phyloP scores from a whole-genome alignment of 495 filamentous ascomycete genomes.

The Polyplosphaeria fusca region DNA sequence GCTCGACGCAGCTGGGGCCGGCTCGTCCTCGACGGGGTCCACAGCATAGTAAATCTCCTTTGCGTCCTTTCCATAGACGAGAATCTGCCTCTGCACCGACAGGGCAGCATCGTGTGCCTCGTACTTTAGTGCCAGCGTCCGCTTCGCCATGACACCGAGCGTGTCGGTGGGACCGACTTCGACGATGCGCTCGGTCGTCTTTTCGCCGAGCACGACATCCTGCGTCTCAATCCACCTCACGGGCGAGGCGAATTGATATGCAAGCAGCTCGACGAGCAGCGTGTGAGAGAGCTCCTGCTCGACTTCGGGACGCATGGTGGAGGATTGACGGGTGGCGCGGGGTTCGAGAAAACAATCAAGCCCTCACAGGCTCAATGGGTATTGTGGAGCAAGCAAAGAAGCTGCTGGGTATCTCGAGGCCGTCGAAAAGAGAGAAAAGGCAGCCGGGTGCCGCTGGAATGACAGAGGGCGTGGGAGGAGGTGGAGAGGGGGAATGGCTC shows the following conservation, averaged over 20 bases:
- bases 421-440: background rate
- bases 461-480: too few species aligned
- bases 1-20: slow-evolving; percentile 54
- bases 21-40: slow-evolving; percentile 90
- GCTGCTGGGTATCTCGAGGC: slow-evolving; percentile 16
- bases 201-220: slow-evolving; percentile 96
- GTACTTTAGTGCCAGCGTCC: slow-evolving; percentile 94
- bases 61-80: slow-evolving; percentile 98
- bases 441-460: slow-evolving; percentile 9
- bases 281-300: slow-evolving; percentile 98
- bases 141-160: slow-evolving; percentile 95
- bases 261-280: slow-evolving; percentile 93
- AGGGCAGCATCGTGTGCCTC: slow-evolving; percentile 97
- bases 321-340: slow-evolving; percentile 10
- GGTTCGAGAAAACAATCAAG: background rate
- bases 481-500: background rate
- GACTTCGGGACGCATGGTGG: slow-evolving; percentile 91
- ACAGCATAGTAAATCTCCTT: slow-evolving; percentile 99
- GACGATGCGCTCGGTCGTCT: slow-evolving; percentile 92
- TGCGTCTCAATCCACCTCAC: slow-evolving; percentile 99
- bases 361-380: slow-evolving; percentile 1
- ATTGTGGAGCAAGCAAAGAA: background rate
- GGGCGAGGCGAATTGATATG: slow-evolving; percentile 97
- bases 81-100: slow-evolving; percentile 91
- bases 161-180: slow-evolving; percentile 97